Evolutionary conservation across 108 stramenopile species (phyloP).

Genomic region (Skeletonema tropicum): DNA sequence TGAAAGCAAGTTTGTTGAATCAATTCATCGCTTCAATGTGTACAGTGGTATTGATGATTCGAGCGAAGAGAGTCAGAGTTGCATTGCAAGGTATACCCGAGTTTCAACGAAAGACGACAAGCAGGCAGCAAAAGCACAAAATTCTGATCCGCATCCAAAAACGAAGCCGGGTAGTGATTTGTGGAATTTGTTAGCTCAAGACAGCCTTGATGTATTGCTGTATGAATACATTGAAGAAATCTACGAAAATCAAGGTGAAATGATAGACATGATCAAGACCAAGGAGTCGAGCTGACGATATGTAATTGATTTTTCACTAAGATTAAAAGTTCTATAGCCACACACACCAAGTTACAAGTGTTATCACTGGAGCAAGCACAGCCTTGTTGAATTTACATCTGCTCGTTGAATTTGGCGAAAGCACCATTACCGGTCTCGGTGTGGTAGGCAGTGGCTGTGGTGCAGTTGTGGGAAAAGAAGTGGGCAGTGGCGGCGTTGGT

Average conservation of each 20-base stretch:
- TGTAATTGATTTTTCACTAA: neutral
- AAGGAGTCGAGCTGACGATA: conserved; percentile 14
- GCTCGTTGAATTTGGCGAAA: neutral
- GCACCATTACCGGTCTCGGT: neutral
- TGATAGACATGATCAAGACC: neutral
- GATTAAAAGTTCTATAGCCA: neutral
- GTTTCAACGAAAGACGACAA: neutral
- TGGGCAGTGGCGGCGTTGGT: neutral
- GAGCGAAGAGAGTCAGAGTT: neutral
- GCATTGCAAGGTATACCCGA: neutral
- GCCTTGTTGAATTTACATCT: neutral
- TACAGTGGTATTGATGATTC: conserved; percentile 15
- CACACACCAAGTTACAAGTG: neutral
- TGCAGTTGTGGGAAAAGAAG: neutral
- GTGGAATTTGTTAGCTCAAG: conserved; percentile 29
- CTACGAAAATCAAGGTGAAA: conserved; percentile 16
- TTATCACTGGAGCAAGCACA: neutral
- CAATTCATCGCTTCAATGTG: conserved; percentile 22
- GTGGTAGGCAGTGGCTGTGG: neutral
- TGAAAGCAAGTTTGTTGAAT: conserved; percentile 15
- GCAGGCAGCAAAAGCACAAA: neutral
- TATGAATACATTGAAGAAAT: conserved; percentile 35
- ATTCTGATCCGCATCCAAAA: neutral
- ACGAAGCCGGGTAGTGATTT: conserved; percentile 13
- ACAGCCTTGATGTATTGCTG: conserved; percentile 35